Percentiles rank a stretch among this genome's conserved stretches.
phyloP scores from a whole-genome alignment of 441 rosid species.

The Monsonia emarginata region DNA sequence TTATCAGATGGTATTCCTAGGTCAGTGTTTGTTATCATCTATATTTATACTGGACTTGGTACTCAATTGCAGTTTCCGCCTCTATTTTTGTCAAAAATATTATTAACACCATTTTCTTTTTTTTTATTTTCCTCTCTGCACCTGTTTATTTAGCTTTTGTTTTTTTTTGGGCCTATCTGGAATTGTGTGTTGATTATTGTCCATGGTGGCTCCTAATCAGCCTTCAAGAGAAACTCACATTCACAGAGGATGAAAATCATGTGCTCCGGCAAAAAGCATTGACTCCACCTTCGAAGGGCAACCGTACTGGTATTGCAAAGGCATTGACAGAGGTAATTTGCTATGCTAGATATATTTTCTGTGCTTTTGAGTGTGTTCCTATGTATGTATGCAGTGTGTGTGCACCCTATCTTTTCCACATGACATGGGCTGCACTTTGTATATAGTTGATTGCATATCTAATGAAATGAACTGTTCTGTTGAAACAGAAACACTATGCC shows the following conservation, averaged over 20 bases:
- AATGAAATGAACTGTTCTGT: background rate
- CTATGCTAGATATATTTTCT: background rate
- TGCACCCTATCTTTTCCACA: background rate
- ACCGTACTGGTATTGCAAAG: conserved; percentile 36
- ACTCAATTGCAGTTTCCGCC: background rate
- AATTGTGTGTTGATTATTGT: conserved; percentile 1
- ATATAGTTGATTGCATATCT: background rate
- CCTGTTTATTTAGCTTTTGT: background rate
- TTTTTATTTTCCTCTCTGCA: background rate
- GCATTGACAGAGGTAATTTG: conserved; percentile 62
- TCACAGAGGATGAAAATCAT: conserved; percentile 76
- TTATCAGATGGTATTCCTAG: background rate
- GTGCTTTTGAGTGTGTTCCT: too few relatives aligned
- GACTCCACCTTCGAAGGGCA: conserved; percentile 37
- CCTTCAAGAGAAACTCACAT: conserved; percentile 67
- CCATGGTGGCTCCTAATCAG: conserved; percentile 28
- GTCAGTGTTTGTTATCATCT: background rate
- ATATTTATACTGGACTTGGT: background rate
- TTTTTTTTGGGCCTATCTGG: background rate
- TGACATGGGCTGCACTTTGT: background rate
- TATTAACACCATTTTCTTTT: background rate
- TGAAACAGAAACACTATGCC: conserved; percentile 53
- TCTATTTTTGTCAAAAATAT: background rate
- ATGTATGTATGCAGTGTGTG: background rate
- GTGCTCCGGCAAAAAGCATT: conserved; percentile 71